Conservation (phyloP, 202 grass and related monocot species). For the Dendrocalamus latiflorus region DNA sequence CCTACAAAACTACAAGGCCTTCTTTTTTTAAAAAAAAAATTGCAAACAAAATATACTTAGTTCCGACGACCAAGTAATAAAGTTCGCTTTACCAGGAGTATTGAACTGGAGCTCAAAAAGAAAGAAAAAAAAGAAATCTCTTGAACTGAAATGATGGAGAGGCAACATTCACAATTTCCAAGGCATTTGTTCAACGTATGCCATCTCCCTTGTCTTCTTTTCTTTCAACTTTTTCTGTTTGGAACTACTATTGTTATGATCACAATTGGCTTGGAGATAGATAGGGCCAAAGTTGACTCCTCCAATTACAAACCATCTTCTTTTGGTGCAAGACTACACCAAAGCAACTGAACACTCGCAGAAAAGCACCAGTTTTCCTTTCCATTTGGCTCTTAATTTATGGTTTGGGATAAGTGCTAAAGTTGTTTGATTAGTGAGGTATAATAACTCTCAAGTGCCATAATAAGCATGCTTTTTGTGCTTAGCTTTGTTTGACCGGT, state of each 20-base stretch:
- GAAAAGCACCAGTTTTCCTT: conserved; percentile 18
- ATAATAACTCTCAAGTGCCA: conserved; percentile 51
- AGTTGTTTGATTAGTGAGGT: conserved; percentile 51
- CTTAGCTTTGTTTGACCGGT: conserved; percentile 45
- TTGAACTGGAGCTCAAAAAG: not conserved
- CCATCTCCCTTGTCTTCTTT: conserved; percentile 21
- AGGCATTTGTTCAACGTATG: conserved; percentile 35
- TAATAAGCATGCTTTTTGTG: conserved; percentile 34
- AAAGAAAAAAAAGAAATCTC: not conserved
- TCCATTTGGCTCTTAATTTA: not conserved
- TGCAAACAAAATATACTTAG: not conserved
- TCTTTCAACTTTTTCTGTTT: conserved; percentile 25
- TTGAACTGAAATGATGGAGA: conserved; percentile 38
- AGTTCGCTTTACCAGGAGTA: not conserved
- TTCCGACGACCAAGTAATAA: not conserved
- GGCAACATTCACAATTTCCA: conserved; percentile 39
- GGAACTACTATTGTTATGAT: conserved; percentile 19
- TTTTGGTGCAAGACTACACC: conserved; percentile 27
- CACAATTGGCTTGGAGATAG: conserved; percentile 6
- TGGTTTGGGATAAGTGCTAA: conserved; percentile 50
- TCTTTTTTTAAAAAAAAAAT: not conserved
- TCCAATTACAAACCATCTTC: conserved; percentile 28
- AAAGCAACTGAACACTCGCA: conserved; percentile 32
- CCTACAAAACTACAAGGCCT: not conserved
- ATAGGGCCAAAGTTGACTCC: conserved; percentile 30